Evolutionary conservation across 2,329 filamentous ascomycete genomes (phyloP).

Genomic region (Diplodia scrobiculata): DNA sequence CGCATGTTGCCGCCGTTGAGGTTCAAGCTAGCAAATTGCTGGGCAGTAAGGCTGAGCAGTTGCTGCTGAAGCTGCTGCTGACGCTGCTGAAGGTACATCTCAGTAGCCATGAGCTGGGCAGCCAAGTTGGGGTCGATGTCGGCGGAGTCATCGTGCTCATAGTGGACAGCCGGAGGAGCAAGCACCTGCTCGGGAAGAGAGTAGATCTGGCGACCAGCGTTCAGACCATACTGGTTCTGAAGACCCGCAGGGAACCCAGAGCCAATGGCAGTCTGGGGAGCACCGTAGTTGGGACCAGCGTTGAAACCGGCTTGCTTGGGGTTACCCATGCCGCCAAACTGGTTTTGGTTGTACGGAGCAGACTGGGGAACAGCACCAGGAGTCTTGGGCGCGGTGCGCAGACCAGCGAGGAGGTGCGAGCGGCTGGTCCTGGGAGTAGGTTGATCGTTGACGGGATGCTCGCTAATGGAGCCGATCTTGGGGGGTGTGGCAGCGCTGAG

Average conservation of each 20-base stretch:
- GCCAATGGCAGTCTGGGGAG: slow-evolving; percentile 63
- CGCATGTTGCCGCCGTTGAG: slow-evolving; percentile 53
- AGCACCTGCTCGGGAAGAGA: slow-evolving; percentile 79
- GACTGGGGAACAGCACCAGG: slow-evolving; percentile 66
- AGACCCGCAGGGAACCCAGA: slow-evolving; percentile 54
- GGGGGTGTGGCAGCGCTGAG: slow-evolving; percentile 73
- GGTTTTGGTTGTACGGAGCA: slow-evolving; percentile 61
- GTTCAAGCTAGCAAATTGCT: slow-evolving; percentile 78
- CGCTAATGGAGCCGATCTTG: slow-evolving; percentile 68
- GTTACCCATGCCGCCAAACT: slow-evolving; percentile 42
- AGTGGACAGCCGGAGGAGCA: slow-evolving; percentile 76
- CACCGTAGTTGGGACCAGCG: slow-evolving; percentile 46
- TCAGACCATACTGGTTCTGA: slow-evolving; percentile 50
- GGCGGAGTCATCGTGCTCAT: slow-evolving; percentile 66
- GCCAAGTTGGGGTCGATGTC: slow-evolving; percentile 84
- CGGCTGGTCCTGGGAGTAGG: slow-evolving; percentile 91
- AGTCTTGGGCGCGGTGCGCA: slow-evolving; percentile 91
- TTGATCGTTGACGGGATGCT: slow-evolving; percentile 57
- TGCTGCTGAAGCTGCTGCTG: slow-evolving; percentile 95
- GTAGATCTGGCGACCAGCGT: slow-evolving; percentile 62
- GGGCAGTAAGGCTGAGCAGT: slow-evolving; percentile 79
- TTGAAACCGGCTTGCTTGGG: slow-evolving; percentile 39
- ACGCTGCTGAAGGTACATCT: slow-evolving; percentile 88
- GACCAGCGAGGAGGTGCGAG: slow-evolving; percentile 87
- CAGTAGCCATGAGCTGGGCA: slow-evolving; percentile 85